Percentiles rank a stretch among this genome's conserved stretches.
These are phyloP conservation scores for Fusarium nanum DNA, from an alignment of 2,329 filamentous ascomycete genomes.

Conservation along the genomic window DNA sequence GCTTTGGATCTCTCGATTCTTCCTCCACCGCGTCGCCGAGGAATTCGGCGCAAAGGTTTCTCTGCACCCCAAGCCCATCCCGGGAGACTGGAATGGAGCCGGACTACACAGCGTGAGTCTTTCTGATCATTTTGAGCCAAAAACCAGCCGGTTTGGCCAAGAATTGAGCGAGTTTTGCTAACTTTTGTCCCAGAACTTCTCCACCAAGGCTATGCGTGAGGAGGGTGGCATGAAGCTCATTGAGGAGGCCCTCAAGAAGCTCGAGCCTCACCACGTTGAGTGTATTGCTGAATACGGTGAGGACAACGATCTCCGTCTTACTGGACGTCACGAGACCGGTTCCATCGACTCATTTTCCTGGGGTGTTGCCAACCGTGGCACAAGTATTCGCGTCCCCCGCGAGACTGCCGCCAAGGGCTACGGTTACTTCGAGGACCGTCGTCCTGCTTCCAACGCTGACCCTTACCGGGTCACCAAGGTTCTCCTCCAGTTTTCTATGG, in stretches of 20 bases:
- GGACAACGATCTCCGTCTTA: conserved; percentile 94
- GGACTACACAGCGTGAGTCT: conserved; percentile 72
- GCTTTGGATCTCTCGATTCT: conserved; percentile 88
- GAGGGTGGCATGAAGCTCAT: conserved; percentile 97
- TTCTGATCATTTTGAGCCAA: background rate
- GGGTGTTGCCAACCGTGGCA: conserved; percentile 92
- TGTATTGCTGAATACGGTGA: conserved; percentile 96
- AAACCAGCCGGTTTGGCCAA: background rate
- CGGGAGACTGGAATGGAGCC: conserved; percentile 93
- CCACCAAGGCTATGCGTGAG: conserved; percentile 85
- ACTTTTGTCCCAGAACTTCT: conserved; percentile 76
- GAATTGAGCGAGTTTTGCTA: background rate
- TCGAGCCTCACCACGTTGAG: conserved; percentile 80
- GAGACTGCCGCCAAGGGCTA: conserved; percentile 87
- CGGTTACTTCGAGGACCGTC: conserved; percentile 92
- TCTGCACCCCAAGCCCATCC: conserved; percentile 94
- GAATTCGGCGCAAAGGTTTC: conserved; percentile 97
- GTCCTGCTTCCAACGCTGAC: conserved; percentile 86
- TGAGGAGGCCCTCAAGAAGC: conserved; percentile 85
- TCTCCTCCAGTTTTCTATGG: conserved; percentile 56
- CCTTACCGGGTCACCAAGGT: conserved; percentile 86
- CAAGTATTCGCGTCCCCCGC: conserved; percentile 91
- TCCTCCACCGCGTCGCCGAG: conserved; percentile 90
- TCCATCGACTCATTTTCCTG: conserved; percentile 93
- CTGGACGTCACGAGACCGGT: conserved; percentile 93